Base-by-base conservation (phyloP, 306 rosid species). In the Acacia acuminata region DNA sequence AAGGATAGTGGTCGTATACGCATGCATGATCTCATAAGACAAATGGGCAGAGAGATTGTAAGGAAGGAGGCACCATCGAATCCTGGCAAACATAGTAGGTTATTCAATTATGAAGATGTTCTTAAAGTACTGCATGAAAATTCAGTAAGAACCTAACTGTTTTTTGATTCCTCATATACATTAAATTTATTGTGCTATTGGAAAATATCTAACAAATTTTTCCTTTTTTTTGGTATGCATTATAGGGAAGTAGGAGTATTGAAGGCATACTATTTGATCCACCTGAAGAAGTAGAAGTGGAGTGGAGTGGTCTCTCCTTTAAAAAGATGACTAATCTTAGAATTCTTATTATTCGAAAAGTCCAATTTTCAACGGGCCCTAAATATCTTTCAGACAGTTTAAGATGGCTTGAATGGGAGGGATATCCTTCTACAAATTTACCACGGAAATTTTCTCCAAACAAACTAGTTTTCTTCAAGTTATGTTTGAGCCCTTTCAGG, bases 1-100 rank as follows among this genome's bases (percentile, higher is more conserved):
- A 19, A 0, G n/a, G 30, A 56, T 8, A n/a, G 3, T n/a, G 30
- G 2, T n/a, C 0, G 0, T 22, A n/a, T 56, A 3, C 0, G 5
- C 64, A 56, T 56, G 64, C 64, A 56, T 8, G 64, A 56, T 56
- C 64, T 56, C 0, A n/a, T 56, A 56, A n/a, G n/a, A 56, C 27
- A 56, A 22, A 56, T 56, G 64, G 64, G 64, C 1, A 56, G 30
- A 22, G 64, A 56, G 64, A 56, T 56, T 56, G 27, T 56, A 8
- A 56, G 64, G 30, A 3, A 56, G 30, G 64, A 56, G 14, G 27
- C 30, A 2, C 30, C 14, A 56, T 56, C 64, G n/a, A n/a, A 56
- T 56, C 64, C 64, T 8, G 13, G 30, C 5, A 56, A 56, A 9
- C 64, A 8, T 3, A 56, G 64, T 56, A n/a, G 64, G 8, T 56